Conservation (phyloP, 805 yeast genomes). For the Cyberlindnera xylosilytica region DNA sequence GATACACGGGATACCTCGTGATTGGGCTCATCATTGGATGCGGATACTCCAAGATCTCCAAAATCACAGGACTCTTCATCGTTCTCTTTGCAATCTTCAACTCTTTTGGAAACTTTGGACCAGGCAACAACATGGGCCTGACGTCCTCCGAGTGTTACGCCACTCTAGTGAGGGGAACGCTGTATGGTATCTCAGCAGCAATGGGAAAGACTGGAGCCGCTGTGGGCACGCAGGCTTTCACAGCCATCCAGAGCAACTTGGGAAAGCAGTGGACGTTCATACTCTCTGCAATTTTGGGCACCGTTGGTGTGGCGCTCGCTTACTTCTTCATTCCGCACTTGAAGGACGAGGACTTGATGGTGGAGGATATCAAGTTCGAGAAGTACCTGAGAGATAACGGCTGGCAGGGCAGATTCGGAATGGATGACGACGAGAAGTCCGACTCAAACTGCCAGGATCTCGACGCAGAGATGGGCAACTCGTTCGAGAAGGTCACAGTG, state of each 20-base stretch:
- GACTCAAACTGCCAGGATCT: no score
- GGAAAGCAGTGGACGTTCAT: conserved; percentile 77
- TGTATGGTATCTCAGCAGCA: conserved; percentile 75
- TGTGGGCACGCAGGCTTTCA: conserved; percentile 70
- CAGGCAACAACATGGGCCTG: conserved; percentile 74
- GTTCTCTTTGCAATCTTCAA: conserved; percentile 73
- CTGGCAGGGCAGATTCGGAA: conserved; percentile 47
- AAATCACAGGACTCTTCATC: conserved; percentile 63
- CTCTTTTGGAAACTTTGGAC: conserved; percentile 71
- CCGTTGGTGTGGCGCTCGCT: conserved; percentile 58
- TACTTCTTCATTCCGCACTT: conserved; percentile 65
- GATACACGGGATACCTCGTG: conserved; percentile 67
- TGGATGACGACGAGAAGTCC: conserved; percentile 17
- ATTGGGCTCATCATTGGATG: conserved; percentile 72
- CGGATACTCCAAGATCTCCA: conserved; percentile 51
- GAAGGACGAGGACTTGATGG: conserved; percentile 63
- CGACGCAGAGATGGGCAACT: no score
- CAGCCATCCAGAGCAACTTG: conserved; percentile 61
- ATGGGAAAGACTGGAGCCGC: conserved; percentile 83
- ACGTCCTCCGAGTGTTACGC: conserved; percentile 67
- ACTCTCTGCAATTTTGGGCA: conserved; percentile 72
- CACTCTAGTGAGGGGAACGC: conserved; percentile 73
- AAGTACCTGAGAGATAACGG: conserved; percentile 57
- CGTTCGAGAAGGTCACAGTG: conserved; percentile 9
- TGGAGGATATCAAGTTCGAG: conserved; percentile 61